Base-by-base conservation (phyloP, 2,329 filamentous ascomycete genomes). In the Sphaerulina vaccinii region DNA sequence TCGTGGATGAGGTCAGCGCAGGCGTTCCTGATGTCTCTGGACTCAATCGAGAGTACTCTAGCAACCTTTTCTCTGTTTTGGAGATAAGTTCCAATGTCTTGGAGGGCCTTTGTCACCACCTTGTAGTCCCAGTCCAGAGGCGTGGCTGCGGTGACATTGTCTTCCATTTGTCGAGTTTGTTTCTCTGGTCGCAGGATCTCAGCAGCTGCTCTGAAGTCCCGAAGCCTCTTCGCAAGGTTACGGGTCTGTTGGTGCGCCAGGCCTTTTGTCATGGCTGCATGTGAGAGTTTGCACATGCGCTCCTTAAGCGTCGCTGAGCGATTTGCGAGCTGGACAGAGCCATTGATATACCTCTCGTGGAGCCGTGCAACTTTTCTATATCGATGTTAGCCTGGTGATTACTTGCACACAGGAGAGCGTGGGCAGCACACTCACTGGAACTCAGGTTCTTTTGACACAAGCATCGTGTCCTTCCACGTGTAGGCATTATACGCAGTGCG, bases 381-480 rank as follows among this genome's bases (percentile, higher is more conserved):
- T 32, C 27, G n/a, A 13, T 32, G 27, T 32, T 8, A 32, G 27
- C 9, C 8, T 32, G 27, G 10, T 10, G 27, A 32, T 11, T 32
- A 32, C 5, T 4, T 7, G 5, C 8, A 13, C 27, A 32, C 5
- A 10, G 27, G 27, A 10, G 27, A 32, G 27, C 11, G n/a, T 11
- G n/a, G 8, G 27, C 9, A 32, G 27, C 27, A 32, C 3, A 32
- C 27, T 32, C n/a, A 32, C 27, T 32, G 27, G 11, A 49, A 7
- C 45, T 49, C 36, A 19, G 45, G 36, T 23, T 49, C 45, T 15
- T 10, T 32, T 15, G 45, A 29, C 23, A 18, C 13, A 23, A 19
- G 21, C 45, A 49, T 32, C 36, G 32, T n/a, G 10, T 49, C 18
- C 15, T 33, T 19, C 45, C 45, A 49, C 15, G 27, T 5, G 10